phyloP scores from a whole-genome alignment of 225 moss, liverwort and hornwort species.

The Pseudoscleropodium purum region DNA sequence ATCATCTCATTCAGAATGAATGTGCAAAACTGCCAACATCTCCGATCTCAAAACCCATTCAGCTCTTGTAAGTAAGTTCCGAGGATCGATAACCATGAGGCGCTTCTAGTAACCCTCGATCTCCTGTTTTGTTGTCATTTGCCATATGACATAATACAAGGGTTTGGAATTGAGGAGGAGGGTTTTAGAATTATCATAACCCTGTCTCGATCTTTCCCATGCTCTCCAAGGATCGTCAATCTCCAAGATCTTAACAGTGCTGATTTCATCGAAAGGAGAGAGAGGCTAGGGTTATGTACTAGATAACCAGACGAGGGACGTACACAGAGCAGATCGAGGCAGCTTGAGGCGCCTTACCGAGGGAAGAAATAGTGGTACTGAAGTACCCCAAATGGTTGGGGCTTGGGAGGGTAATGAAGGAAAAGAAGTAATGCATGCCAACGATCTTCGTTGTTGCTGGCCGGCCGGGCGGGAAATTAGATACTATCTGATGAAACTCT shows the following conservation, averaged over 20 bases:
- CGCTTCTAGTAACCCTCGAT: too few relatives aligned
- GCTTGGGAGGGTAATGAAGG: background rate
- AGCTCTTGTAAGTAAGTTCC: background rate
- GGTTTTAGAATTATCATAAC: background rate
- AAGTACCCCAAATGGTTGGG: background rate
- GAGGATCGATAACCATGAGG: too few relatives aligned
- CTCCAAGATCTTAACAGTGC: too few relatives aligned
- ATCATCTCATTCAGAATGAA: background rate
- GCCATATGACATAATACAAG: background rate
- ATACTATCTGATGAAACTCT: background rate
- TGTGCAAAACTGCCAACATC: background rate
- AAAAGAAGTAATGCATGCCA: too few relatives aligned
- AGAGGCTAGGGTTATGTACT: background rate
- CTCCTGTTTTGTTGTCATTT: background rate
- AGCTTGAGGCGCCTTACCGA: background rate
- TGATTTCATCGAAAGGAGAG: background rate
- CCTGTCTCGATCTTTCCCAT: background rate
- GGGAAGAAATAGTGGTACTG: too few relatives aligned
- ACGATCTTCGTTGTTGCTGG: background rate
- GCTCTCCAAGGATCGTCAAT: background rate
- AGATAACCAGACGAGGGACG: background rate
- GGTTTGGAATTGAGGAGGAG: background rate
- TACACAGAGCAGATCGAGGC: background rate
- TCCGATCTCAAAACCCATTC: background rate
- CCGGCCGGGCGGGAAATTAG: too few relatives aligned